Percentiles rank a stretch among this genome's conserved stretches.
Conservation (phyloP, 2,329 filamentous ascomycete species). For the Sporothrix inflata region DNA sequence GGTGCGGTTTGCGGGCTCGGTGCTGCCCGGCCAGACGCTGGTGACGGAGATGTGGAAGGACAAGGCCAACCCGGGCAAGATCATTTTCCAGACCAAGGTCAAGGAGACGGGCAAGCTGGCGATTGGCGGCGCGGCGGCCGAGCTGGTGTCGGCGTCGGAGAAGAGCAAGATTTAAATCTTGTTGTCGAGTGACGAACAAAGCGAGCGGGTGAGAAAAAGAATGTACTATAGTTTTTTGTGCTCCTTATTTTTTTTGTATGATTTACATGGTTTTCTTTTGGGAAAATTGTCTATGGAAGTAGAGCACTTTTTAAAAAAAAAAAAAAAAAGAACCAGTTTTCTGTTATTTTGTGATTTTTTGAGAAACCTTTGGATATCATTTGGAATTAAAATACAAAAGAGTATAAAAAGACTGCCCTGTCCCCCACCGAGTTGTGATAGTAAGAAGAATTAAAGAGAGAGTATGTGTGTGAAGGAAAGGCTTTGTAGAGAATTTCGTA, state of each 20-base stretch:
- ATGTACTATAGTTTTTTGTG: constrained; percentile 10
- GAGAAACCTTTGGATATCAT: background rate
- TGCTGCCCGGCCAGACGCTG: constrained; percentile 85
- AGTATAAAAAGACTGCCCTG: constrained; percentile 4
- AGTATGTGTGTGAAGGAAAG: background rate
- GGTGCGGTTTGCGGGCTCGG: constrained; percentile 84
- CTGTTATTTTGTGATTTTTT: background rate
- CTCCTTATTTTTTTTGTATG: constrained; percentile 13
- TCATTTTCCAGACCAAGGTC: constrained; percentile 85
- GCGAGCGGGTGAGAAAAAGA: background rate
- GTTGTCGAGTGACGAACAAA: background rate
- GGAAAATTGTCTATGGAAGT: background rate
- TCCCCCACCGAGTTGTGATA: background rate
- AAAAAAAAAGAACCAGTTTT: background rate
- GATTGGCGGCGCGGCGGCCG: constrained; percentile 78
- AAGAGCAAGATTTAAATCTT: constrained; percentile 41
- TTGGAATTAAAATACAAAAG: constrained; percentile 1
- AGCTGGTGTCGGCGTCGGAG: constrained; percentile 54
- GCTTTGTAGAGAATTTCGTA: background rate
- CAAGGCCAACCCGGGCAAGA: constrained; percentile 56
- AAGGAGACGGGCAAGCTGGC: constrained; percentile 91
- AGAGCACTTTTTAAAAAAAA: no score
- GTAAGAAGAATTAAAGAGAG: background rate
- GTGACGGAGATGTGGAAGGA: constrained; percentile 96
- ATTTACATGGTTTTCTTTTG: background rate